Base-by-base conservation (phyloP, 1,284 basidiomycete genomes). In the Papiliotrema terrestris region DNA sequence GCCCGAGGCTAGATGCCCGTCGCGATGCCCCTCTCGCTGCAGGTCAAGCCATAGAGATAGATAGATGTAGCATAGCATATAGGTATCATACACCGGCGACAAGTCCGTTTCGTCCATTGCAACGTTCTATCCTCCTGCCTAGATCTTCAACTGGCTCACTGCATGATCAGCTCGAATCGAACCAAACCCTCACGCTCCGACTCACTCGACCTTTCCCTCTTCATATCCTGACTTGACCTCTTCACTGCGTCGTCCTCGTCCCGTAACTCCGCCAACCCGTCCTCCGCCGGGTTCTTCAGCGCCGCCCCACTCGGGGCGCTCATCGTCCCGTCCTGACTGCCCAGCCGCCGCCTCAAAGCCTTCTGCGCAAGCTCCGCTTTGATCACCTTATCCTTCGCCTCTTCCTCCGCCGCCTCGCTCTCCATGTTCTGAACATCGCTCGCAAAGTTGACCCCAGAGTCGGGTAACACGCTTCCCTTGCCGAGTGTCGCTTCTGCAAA, bases 401-500 rank as follows among this genome's bases (percentile, higher is more conserved):
- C 72, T 57, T 77, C 74, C 22, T 68, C 72, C 41, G 60, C 63
- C 2, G 75, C 75, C 51, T 71, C 71, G 20, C 59, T 53, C 62
- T 75, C 69, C 68, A 76, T 75, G 52, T 75, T 68, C 51, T 65
- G 49, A 11, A 70, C 67, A 51, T 73, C 72, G 45, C 65, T 67
- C 2, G 69, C 61, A 49, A 72, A 71, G 49, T 69, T 70, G 9
- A 71, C 62, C 4, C 69, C 69, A 42, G 58, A 56, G 29, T 71
- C 62, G 20, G 69, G 62, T 13, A 71, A 56, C n/a, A 73, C 59
- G 2, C 59, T 60, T 1, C 68, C 68, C 56, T 69, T 69, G 45
- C 72, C 73, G 0, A 65, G 60, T 0, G 71, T 71, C 6, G 72
- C 65, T 59, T 77, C 75, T 17, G 75, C 75, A 65, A 77, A 76